Base-by-base conservation (phyloP, 306 rosid genomes). In the Morella rubra region DNA sequence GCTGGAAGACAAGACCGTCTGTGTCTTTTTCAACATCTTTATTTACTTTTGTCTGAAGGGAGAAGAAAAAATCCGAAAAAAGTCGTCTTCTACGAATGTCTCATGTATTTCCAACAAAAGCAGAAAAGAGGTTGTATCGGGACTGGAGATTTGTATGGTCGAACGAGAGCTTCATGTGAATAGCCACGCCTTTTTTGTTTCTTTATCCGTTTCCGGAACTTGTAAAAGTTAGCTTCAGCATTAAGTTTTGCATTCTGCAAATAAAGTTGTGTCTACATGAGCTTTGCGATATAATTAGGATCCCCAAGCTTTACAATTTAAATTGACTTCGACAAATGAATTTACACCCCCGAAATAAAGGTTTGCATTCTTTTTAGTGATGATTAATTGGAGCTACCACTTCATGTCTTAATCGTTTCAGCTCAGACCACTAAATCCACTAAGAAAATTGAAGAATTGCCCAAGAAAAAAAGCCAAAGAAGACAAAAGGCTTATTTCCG, bases 401-500 rank as follows among this genome's bases (percentile, higher is more conserved):
- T n/a, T n/a, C n/a, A n/a, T n/a, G n/a, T n/a, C n/a, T n/a, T n/a
- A n/a, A n/a, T 46, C 10, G 11, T 46, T 46, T 46, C 13, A 46
- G 51, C 51, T 13, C 1, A 51, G 13, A 12, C 18, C 16, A 51
- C 55, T 1, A 51, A 51, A 15, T 51, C 27, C 27, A 24, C 27
- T 24, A 24, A 24, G 27, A 24, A 24, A 24, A 24, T 24, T 24
- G 27, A 24, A 24, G 27, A 24, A 24, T 24, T 24, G 27, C 27
- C 27, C 27, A 24, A 24, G 27, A 24, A 24, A 24, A 24, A 24
- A 24, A 24, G 27, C 27, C 27, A n/a, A n/a, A n/a, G n/a, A n/a
- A n/a, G n/a, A n/a, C n/a, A n/a, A n/a, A 54, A 55, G 20, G 72
- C 70, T 40, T 9, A 71, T 77, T 65, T 46, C 37, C 10, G 50